Evolutionary conservation across 2,329 filamentous ascomycete species (phyloP).

Genomic region (Colletotrichum tanaceti): DNA sequence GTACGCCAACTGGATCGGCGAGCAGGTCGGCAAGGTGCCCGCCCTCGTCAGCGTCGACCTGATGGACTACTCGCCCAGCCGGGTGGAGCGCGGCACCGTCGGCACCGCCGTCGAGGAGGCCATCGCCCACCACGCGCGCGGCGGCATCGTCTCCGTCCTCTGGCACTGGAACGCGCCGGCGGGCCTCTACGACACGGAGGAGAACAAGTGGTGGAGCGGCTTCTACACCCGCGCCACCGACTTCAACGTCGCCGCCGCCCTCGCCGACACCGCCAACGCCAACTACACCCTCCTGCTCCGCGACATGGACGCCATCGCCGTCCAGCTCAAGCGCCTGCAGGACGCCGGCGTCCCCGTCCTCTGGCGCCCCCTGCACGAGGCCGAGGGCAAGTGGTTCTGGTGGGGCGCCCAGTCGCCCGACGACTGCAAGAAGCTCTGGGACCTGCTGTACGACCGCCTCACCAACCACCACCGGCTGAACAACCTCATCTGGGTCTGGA

Average conservation of each 20-base stretch:
- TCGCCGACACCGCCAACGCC: constrained; percentile 55
- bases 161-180: constrained; percentile 63
- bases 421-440: constrained; percentile 57
- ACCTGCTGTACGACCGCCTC: constrained; percentile 57
- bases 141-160: constrained; percentile 59
- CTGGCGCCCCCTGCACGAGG: constrained; percentile 62
- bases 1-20: constrained; percentile 56
- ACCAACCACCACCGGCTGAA: constrained; percentile 57
- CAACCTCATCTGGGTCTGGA: constrained; percentile 64
- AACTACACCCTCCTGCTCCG: constrained; percentile 61
- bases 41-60: constrained; percentile 59
- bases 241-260: constrained; percentile 58
- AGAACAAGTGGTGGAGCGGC: constrained; percentile 60
- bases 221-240: constrained; percentile 63
- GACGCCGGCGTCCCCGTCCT: constrained; percentile 58
- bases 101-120: constrained; percentile 59
- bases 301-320: constrained; percentile 60
- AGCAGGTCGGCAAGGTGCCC: constrained; percentile 59
- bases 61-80: constrained; percentile 62
- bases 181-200: constrained; percentile 59
- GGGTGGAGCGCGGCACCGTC: constrained; percentile 55
- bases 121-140: constrained; percentile 55
- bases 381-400: constrained; percentile 64
- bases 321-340: constrained; percentile 57
- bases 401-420: constrained; percentile 62